Conservation (phyloP, 164 flowering plant species). For the Piper betle region DNA sequence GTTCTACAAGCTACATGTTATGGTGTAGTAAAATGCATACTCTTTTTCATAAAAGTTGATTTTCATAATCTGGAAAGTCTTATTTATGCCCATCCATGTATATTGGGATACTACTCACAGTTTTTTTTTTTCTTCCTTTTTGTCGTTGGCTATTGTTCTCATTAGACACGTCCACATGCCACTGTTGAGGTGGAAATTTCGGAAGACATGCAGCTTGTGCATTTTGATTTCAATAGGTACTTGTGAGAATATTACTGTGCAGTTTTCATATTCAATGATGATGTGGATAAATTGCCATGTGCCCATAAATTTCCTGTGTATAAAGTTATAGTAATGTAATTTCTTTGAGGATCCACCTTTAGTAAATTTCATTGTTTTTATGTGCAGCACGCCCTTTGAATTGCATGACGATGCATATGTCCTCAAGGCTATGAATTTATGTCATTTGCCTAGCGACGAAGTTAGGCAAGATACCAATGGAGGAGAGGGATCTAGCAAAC, state of each 20-base stretch:
- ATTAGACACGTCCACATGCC: conserved; percentile 94
- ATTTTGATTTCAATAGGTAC: conserved; percentile 91
- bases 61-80: too few species aligned
- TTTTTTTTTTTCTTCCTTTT: too few species aligned
- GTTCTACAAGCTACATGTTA: too few species aligned
- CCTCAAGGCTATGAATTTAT: conserved; percentile 79
- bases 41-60: too few species aligned
- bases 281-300: neutral
- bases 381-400: conserved; percentile 93
- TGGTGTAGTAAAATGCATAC: too few species aligned
- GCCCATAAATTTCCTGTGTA: too few species aligned
- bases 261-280: neutral
- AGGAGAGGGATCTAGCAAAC: conserved; percentile 52
- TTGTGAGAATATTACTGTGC: neutral
- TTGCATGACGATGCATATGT: conserved; percentile 94
- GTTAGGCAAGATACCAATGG: conserved; percentile 25
- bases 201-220: too few species aligned
- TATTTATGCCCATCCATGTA: too few species aligned
- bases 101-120: too few species aligned
- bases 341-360: neutral
- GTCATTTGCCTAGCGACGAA: conserved; percentile 28
- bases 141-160: conserved; percentile 5
- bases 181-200: too few species aligned
- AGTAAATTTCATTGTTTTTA: neutral
- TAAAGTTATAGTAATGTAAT: neutral